Percentiles rank a stretch among this genome's conserved stretches.
These are phyloP conservation scores for Phytophthora cajani DNA, from an alignment of 352 stramenopile genomes.

Conservation along the genomic window DNA sequence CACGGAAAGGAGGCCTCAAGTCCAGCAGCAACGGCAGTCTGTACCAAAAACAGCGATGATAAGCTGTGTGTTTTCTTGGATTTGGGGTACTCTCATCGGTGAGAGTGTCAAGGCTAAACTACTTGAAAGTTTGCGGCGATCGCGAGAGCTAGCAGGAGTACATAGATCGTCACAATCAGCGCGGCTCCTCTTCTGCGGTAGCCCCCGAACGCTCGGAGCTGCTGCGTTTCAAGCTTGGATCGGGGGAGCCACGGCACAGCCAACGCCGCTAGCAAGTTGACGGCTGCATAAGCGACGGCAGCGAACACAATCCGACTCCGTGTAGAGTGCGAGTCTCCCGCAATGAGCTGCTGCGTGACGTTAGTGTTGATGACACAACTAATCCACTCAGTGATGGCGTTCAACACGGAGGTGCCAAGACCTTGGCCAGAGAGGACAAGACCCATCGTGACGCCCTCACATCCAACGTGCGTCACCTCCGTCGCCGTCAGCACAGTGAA, in stretches of 20 bases:
- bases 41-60: constrained; percentile 2
- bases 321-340: constrained; percentile 34
- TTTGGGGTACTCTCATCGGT: constrained; percentile 6
- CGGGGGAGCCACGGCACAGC: constrained; percentile 39
- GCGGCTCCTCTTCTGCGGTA: constrained; percentile 40
- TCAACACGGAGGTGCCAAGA: constrained; percentile 38
- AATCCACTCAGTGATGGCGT: constrained; percentile 36
- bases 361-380: constrained; percentile 32
- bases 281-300: constrained; percentile 22
- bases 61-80: neutral
- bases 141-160: constrained; percentile 36
- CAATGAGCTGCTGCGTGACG: constrained; percentile 28
- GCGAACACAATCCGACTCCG: constrained; percentile 32
- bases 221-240: constrained; percentile 54
- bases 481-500: constrained; percentile 51
- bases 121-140: constrained; percentile 41
- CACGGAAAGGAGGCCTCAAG: constrained; percentile 20
- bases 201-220: constrained; percentile 41
- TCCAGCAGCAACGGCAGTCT: constrained; percentile 4
- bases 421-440: constrained; percentile 57
- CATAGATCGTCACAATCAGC: constrained; percentile 36
- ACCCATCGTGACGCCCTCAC: constrained; percentile 60
- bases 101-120: constrained; percentile 10
- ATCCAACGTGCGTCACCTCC: constrained; percentile 60
- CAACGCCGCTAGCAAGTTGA: constrained; percentile 39